These are phyloP conservation scores for Candida nanaspora DNA, from an alignment of 805 yeast species.

Conservation along the genomic window DNA sequence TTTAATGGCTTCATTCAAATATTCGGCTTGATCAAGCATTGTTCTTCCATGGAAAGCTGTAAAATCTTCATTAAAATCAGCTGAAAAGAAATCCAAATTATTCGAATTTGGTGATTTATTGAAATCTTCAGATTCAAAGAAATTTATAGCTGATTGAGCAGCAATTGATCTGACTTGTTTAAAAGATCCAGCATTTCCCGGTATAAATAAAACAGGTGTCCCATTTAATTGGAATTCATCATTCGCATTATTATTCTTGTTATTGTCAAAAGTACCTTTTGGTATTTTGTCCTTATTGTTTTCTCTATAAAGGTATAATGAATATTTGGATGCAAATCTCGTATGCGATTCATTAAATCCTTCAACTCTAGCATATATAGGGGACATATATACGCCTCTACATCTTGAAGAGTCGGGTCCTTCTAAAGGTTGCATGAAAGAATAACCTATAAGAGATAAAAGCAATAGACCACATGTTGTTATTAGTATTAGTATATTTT, in stretches of 20 bases:
- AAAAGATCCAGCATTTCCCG: constrained; percentile 96
- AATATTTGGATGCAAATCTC: constrained; percentile 70
- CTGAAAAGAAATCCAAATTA: constrained; percentile 78
- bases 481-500: not conserved
- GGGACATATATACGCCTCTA: constrained; percentile 69
- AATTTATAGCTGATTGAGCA: constrained; percentile 60
- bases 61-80: constrained; percentile 92
- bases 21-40: constrained; percentile 88
- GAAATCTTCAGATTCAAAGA: constrained; percentile 29
- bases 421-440: constrained; percentile 21
- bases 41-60: constrained; percentile 96
- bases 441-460: constrained; percentile 17
- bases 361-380: constrained; percentile 68
- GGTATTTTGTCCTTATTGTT: constrained; percentile 63
- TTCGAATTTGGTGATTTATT: constrained; percentile 26
- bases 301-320: constrained; percentile 81
- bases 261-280: too few relatives aligned
- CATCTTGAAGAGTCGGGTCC: constrained; percentile 51
- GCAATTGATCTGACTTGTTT: constrained; percentile 91
- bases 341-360: constrained; percentile 71
- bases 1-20: constrained; percentile 76
- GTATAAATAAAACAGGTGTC: constrained; percentile 85
- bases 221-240: constrained; percentile 49
- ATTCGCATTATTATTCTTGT: constrained; percentile 6
- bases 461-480: constrained; percentile 14